These are phyloP conservation scores for Elsinoe australis DNA, from an alignment of 2,329 filamentous ascomycete genomes.

Conservation along the genomic window DNA sequence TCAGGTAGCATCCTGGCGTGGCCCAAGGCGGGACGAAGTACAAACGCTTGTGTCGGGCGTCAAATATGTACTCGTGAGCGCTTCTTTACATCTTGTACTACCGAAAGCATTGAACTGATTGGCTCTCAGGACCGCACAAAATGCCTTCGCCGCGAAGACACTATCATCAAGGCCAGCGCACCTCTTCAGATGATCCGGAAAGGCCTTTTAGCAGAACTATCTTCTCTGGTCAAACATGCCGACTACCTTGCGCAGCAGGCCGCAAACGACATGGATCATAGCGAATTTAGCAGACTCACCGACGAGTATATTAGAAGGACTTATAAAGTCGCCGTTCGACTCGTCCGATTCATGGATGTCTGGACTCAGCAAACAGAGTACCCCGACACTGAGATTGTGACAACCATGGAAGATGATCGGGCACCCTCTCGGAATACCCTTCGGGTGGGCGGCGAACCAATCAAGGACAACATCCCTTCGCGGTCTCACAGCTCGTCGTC, in stretches of 20 bases:
- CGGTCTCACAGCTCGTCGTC: background rate
- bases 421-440: slow-evolving; percentile 8
- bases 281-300: slow-evolving; percentile 65
- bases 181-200: slow-evolving; percentile 74
- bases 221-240: slow-evolving; percentile 77
- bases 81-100: background rate
- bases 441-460: background rate
- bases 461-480: background rate
- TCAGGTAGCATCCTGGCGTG: slow-evolving; percentile 67
- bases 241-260: slow-evolving; percentile 76
- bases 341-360: slow-evolving; percentile 80
- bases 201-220: slow-evolving; percentile 79
- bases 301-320: slow-evolving; percentile 92
- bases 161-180: slow-evolving; percentile 66
- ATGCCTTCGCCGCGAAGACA: slow-evolving; percentile 76
- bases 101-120: slow-evolving; percentile 22
- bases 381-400: background rate
- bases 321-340: slow-evolving; percentile 87
- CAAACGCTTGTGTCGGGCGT: slow-evolving; percentile 90
- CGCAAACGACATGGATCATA: slow-evolving; percentile 42
- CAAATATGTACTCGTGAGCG: slow-evolving; percentile 71
- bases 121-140: slow-evolving; percentile 67
- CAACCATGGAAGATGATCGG: background rate
- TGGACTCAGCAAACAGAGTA: slow-evolving; percentile 49
- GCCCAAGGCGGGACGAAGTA: slow-evolving; percentile 88